Base-by-base conservation (phyloP, 768 basidiomycete species). In the Pholiota conissans region DNA sequence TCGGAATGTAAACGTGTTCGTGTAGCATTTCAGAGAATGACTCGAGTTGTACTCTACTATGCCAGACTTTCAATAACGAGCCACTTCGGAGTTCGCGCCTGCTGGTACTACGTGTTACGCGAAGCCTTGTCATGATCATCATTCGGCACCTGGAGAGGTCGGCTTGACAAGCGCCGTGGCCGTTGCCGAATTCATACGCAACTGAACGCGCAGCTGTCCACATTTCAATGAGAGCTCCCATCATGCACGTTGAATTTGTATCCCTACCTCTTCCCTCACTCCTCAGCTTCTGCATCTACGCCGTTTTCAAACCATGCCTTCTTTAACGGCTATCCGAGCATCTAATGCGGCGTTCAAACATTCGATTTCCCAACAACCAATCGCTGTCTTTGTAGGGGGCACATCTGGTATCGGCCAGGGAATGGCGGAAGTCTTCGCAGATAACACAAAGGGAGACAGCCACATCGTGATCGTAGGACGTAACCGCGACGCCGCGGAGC, bases 401-500 rank as follows among this genome's bases (percentile, higher is more conserved):
- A 79, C 78, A 2, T 69, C 76, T 0, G 82, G 79, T 8, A 79
- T 81, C 32, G 82, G 83, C 2, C 72, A 76, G 48, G 75, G 73
- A 7, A 78, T 79, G 63, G 80, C 80, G 0, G 67, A 75, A 50
- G 68, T 73, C 4, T 77, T 84, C 50, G 81, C 77, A 5, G 67
- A 69, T 7, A 67, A 77, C 61, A 77, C 79, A 0, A 75, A 81
- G 22, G 82, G 84, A 14, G 76, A 78, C 55, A 75, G 76, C 22
- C 74, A 79, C 58, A 82, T 85, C 65, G 66, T 84, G 61, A 70
- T 85, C 60, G 72, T 81, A 22, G 84, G 83, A 0, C 74, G 82
- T n/a, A 83, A 83, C 69, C 72, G 73, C 48, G 66, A 61, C n/a
- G 78, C 83, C 8, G 83, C 80, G 2, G 74, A 82, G 35, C 54